Evolutionary conservation across 164 flowering plant genomes (phyloP).

Genomic region (Kalanchoe fedtschenkoi): DNA sequence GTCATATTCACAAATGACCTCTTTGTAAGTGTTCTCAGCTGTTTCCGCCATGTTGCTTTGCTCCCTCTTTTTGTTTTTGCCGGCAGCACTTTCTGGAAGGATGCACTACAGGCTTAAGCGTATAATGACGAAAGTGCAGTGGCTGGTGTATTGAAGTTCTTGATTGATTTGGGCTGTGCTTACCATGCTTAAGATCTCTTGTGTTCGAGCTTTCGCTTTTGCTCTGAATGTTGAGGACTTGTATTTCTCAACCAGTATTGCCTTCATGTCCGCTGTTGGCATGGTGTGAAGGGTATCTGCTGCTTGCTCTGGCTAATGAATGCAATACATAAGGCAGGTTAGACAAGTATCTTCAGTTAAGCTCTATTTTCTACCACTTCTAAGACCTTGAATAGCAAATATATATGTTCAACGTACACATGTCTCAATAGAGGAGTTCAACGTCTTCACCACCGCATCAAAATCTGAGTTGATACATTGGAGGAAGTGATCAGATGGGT

Average conservation of each 20-base stretch:
- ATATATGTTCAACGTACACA: background rate
- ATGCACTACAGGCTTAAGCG: background rate
- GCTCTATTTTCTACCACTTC: too few species aligned
- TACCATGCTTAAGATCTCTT: slow-evolving; percentile 14
- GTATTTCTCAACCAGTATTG: slow-evolving; percentile 16
- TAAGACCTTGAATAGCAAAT: background rate
- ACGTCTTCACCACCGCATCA: slow-evolving; percentile 11
- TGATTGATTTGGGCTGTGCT: background rate
- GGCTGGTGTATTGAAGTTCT: background rate
- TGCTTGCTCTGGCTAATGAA: background rate
- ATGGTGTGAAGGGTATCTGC: slow-evolving; percentile 8
- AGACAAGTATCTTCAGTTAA: background rate
- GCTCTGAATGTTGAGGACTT: slow-evolving; percentile 13
- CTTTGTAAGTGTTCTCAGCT: slow-evolving; percentile 29
- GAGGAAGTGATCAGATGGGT: slow-evolving; percentile 28
- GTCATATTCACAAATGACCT: slow-evolving; percentile 44
- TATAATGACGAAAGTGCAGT: background rate
- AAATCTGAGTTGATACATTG: slow-evolving; percentile 21
- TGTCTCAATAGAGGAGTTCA: slow-evolving; percentile 9
- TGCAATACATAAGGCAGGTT: background rate
- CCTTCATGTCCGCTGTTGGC: slow-evolving; percentile 17
- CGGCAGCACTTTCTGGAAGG: slow-evolving; percentile 15
- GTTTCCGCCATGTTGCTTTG: slow-evolving; percentile 39
- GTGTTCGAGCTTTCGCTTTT: slow-evolving; percentile 6
- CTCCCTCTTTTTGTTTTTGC: slow-evolving; percentile 11